These are phyloP conservation scores for Cicer bijugum DNA, from an alignment of 306 rosid genomes.

Conservation along the genomic window DNA sequence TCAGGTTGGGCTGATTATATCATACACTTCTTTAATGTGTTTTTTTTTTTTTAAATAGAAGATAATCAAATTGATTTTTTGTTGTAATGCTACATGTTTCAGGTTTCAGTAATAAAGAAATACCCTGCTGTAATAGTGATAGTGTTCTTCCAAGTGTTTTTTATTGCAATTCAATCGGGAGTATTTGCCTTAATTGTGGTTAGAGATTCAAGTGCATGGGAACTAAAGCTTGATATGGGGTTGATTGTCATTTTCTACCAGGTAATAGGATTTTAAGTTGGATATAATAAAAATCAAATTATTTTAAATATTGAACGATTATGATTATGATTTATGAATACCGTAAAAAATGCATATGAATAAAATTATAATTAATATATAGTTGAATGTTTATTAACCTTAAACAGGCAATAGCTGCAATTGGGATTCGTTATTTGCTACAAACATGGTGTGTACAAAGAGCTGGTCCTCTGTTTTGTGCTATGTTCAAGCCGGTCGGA, in stretches of 20 bases:
- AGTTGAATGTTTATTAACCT: not conserved
- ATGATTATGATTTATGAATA: too few relatives aligned
- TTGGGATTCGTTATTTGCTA: conserved; percentile 29
- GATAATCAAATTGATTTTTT: not conserved
- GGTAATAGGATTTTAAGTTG: not conserved
- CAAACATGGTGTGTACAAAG: conserved; percentile 48
- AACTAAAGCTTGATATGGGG: conserved; percentile 42
- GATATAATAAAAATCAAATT: too few relatives aligned
- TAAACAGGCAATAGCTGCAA: conserved; percentile 49
- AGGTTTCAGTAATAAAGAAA: conserved; percentile 47
- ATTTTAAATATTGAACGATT: too few relatives aligned
- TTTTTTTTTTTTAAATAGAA: not conserved
- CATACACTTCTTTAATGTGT: not conserved
- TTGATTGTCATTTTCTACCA: conserved; percentile 48
- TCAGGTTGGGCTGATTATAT: conserved; percentile 44
- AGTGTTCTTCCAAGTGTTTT: conserved; percentile 44
- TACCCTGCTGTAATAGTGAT: conserved; percentile 45
- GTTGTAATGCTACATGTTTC: conserved; percentile 9
- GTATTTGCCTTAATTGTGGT: conserved; percentile 41
- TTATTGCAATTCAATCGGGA: conserved; percentile 40
- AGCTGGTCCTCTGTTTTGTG: conserved; percentile 55
- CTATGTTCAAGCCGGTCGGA: conserved; percentile 61
- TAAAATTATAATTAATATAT: too few relatives aligned
- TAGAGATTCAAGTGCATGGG: conserved; percentile 51
- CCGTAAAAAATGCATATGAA: too few relatives aligned